Evolutionary conservation across 352 stramenopile species (phyloP), one percentile per base, ranked within the genome.

Genomic region (Pythium aristosporum): DNA sequence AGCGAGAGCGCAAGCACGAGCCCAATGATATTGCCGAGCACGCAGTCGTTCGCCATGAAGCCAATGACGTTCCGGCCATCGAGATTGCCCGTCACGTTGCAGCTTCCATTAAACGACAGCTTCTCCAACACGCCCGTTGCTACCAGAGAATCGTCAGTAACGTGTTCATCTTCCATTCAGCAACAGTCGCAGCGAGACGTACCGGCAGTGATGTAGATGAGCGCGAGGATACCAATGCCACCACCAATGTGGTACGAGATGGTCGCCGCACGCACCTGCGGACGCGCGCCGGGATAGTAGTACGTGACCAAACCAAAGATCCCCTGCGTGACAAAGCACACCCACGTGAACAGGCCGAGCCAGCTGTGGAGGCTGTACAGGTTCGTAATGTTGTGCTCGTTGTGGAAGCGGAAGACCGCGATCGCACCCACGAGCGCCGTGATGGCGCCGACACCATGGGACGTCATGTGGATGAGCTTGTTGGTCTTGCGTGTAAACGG

Each of bases 321-420:
- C 66, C 82, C 93, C 79, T 91, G 54, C 34, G 54, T 23, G 32
- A 66, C 28, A 37, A 57, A 67, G 15, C 88, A 53, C 44, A 91
- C 73, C 53, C 88, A 65, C 30, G 81, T 85, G 16, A 73, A 43
- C 25, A 95, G 59, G 41, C 87, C 87, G n/a, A 96, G 50, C 87
- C 86, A 96, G 58, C 85, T 94, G 79, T 96, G 87, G 11, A 95
- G 73, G 58, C 82, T 93, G 73, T 94, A 94, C 28, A 96, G 57
- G 60, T 96, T 95, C 21, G 77, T 89, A 67, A 95, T 95, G 21
- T 68, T 72, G 66, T 91, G 86, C 49, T 94, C 87, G 53, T 92
- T 91, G 76, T 96, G 86, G 71, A 91, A 96, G 43, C 82, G 80
- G 51, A 96, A 94, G 51, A 96, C 85, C 0, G 87, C 87, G 41